Evolutionary conservation across 2,329 filamentous ascomycete genomes (phyloP).

Genomic region (Diaporthe eres): DNA sequence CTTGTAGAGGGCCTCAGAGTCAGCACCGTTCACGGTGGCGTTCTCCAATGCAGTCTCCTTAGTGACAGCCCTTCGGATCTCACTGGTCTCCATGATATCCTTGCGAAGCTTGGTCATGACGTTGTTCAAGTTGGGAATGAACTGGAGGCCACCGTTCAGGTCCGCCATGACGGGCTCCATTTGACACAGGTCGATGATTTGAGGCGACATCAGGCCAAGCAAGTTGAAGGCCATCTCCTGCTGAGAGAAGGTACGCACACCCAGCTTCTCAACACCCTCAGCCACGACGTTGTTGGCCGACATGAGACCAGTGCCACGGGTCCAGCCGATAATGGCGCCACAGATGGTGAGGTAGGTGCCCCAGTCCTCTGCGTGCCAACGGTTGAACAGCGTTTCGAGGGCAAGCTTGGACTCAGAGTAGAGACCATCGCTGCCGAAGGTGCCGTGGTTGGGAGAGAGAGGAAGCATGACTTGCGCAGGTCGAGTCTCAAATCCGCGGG

Average conservation of each 20-base stretch:
- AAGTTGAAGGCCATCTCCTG: conserved; percentile 99
- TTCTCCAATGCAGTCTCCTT: conserved; percentile 98
- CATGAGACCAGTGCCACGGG: conserved; percentile 98
- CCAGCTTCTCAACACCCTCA: conserved; percentile 95
- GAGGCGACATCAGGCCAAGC: conserved; percentile 93
- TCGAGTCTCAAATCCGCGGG: conserved; percentile 91
- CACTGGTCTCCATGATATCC: conserved; percentile 94
- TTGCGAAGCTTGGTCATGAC: conserved; percentile 94
- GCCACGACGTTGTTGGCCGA: conserved; percentile 97
- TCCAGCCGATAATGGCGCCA: conserved; percentile 99
- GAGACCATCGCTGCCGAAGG: conserved; percentile 96
- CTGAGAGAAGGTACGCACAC: conserved; percentile 98
- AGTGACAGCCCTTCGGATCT: conserved; percentile 91
- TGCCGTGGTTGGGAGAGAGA: conserved; percentile 97
- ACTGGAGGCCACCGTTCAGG: conserved; percentile 96
- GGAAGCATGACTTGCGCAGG: conserved; percentile 97
- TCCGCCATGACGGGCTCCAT: conserved; percentile 96
- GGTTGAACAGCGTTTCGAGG: conserved; percentile 96
- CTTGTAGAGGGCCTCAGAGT: conserved; percentile 93
- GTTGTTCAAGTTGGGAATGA: conserved; percentile 95
- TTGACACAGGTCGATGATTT: conserved; percentile 96
- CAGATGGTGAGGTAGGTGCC: conserved; percentile 98
- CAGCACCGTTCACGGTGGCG: conserved; percentile 95
- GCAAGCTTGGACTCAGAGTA: conserved; percentile 99
- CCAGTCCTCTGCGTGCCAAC: conserved; percentile 99